Percentiles rank a stretch among this genome's conserved stretches.
Conservation (phyloP, 495 filamentous ascomycete species). For the Hyphodiscus hymeniophilus region DNA sequence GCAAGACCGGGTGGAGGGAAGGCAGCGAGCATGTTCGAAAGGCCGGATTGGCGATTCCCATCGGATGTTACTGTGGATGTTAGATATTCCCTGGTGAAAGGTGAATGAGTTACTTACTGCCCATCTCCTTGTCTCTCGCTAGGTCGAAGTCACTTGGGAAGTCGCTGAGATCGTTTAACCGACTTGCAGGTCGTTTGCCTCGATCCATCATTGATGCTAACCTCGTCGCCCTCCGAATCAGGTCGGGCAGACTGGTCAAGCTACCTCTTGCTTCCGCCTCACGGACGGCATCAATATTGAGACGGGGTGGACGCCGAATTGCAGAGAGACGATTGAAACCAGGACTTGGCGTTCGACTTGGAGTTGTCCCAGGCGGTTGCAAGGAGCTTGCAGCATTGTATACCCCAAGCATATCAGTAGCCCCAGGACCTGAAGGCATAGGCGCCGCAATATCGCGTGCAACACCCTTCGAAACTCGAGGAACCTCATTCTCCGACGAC, state of each 20-base stretch:
- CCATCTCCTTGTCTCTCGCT: constrained; percentile 29
- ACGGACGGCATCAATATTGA: constrained; percentile 72
- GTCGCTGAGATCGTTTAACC: constrained; percentile 41
- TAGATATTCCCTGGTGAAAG: constrained; percentile 20
- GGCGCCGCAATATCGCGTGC: constrained; percentile 3
- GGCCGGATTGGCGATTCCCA: constrained; percentile 44
- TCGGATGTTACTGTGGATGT: constrained; percentile 29
- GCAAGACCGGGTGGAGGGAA: constrained; percentile 70
- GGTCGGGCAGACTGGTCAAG: constrained; percentile 81
- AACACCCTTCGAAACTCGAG: constrained; percentile 11
- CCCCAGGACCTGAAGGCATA: constrained; percentile 17
- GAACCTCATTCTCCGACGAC: constrained; percentile 14
- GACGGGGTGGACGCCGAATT: constrained; percentile 57
- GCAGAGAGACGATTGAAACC: constrained; percentile 33
- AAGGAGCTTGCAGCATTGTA: constrained; percentile 35
- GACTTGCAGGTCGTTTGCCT: constrained; percentile 69
- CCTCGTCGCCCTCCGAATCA: constrained; percentile 81
- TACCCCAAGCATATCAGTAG: constrained; percentile 35
- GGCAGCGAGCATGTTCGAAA: constrained; percentile 85
- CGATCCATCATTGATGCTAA: constrained; percentile 83
- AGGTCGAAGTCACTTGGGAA: constrained; percentile 27
- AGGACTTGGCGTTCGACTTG: constrained; percentile 28
- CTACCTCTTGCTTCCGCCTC: constrained; percentile 78
- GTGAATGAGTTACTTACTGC: constrained; percentile 24
- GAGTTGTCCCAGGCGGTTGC: constrained; percentile 25